Conservation (phyloP, 305 asterid genomes). For the Rubia occidens region DNA sequence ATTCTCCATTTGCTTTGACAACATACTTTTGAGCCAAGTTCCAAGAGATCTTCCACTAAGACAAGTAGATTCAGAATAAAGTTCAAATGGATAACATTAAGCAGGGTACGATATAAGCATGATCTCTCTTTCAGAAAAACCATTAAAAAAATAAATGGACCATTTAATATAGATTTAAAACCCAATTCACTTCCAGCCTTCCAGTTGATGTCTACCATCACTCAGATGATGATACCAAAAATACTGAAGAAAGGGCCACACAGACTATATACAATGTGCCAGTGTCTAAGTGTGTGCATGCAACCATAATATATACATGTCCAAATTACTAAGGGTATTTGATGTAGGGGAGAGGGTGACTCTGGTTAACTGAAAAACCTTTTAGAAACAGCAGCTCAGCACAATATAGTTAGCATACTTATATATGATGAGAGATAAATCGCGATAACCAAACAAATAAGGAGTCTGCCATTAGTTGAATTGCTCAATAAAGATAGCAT, state of each 20-base stretch:
- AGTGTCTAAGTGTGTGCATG: neutral
- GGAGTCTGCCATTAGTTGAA: neutral
- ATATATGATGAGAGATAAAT: neutral
- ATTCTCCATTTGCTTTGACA: neutral
- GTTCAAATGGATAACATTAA: neutral
- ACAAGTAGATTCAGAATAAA: neutral
- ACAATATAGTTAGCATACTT: neutral
- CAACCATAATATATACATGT: neutral
- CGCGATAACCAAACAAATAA: neutral
- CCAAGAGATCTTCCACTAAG: too few relatives aligned
- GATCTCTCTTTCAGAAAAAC: neutral
- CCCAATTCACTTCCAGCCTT: neutral
- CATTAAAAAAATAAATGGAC: neutral
- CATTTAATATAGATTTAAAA: neutral
- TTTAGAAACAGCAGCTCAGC: neutral
- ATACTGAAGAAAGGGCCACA: neutral
- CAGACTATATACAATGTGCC: neutral
- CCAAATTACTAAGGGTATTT: neutral
- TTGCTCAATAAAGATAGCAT: neutral
- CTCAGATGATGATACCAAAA: neutral
- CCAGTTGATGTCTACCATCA: neutral
- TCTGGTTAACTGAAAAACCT: neutral
- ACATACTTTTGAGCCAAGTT: neutral
- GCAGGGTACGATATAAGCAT: neutral
- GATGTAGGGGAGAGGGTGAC: neutral